Evolutionary conservation across 2,329 filamentous ascomycete species (phyloP).

Genomic region (Botrytis galanthina): DNA sequence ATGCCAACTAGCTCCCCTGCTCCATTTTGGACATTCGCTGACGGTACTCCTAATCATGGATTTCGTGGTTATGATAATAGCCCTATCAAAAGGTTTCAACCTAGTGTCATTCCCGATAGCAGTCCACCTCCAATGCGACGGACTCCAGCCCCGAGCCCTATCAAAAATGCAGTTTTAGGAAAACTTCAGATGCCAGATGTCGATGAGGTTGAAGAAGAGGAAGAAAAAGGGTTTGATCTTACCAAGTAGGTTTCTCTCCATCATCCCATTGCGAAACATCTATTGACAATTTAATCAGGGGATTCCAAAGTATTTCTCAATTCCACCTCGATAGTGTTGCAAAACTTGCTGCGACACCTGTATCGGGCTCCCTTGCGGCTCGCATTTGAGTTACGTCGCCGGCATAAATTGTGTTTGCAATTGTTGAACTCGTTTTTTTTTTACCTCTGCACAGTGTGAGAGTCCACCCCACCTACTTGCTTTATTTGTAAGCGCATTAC

Average conservation of each 20-base stretch:
- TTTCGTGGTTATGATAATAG: constrained; percentile 54
- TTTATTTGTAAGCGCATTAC: not conserved
- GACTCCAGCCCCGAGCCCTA: constrained; percentile 34
- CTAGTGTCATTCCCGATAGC: constrained; percentile 50
- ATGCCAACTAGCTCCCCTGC: constrained; percentile 84
- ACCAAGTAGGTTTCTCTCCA: constrained; percentile 30
- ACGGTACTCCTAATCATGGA: constrained; percentile 63
- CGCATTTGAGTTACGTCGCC: not conserved
- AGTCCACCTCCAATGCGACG: constrained; percentile 49
- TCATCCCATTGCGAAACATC: not conserved
- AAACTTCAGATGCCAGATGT: constrained; percentile 27
- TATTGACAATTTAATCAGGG: constrained; percentile 41
- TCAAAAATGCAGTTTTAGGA: constrained; percentile 26
- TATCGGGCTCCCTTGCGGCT: not conserved
- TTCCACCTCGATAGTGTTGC: constrained; percentile 50
- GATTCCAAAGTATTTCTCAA: constrained; percentile 61
- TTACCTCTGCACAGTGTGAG: not conserved
- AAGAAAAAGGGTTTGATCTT: constrained; percentile 36
- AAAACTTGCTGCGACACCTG: constrained; percentile 23
- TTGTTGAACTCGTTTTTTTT: not conserved
- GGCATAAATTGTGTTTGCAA: not conserved
- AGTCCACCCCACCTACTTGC: not conserved
- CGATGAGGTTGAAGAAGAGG: constrained; percentile 36
- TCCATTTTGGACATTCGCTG: constrained; percentile 84
- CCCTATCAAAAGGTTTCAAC: constrained; percentile 49